phyloP scores from a whole-genome alignment of 2,329 filamentous ascomycete species.

The Penicillium sp. region DNA sequence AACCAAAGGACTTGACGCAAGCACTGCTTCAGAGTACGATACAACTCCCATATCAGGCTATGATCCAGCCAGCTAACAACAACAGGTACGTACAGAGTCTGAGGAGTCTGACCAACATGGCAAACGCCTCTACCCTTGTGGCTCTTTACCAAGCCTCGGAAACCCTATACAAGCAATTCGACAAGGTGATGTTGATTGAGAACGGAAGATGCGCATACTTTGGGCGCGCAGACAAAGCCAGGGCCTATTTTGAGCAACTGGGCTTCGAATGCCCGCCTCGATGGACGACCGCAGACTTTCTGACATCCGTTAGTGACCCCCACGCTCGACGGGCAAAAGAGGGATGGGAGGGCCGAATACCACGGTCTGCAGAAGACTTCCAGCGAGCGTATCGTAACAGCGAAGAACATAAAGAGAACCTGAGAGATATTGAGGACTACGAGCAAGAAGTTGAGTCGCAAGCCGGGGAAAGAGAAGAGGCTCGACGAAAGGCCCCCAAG shows the following conservation, averaged over 20 bases:
- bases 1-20: constrained; percentile 74
- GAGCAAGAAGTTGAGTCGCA: constrained; percentile 54
- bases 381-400: constrained; percentile 57
- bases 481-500: constrained; percentile 46
- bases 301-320: constrained; percentile 73
- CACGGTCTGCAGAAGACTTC: constrained; percentile 61
- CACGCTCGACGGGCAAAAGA: constrained; percentile 61
- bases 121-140: constrained; percentile 65
- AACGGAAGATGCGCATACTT: constrained; percentile 75
- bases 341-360: constrained; percentile 63
- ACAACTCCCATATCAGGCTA: background rate
- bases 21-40: constrained; percentile 61
- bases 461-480: constrained; percentile 46
- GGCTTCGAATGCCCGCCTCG: constrained; percentile 74
- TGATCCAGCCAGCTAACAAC: background rate
- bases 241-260: constrained; percentile 70
- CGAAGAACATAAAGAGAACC: constrained; percentile 47
- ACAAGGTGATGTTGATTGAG: constrained; percentile 71
- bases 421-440: constrained; percentile 59
- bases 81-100: constrained; percentile 71
- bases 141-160: constrained; percentile 73
- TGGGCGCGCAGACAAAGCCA: constrained; percentile 66
- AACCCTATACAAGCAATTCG: constrained; percentile 61
- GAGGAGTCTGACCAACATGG: constrained; percentile 67
- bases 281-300: constrained; percentile 76